Evolutionary conservation across 768 basidiomycete genomes (phyloP), one percentile per base, ranked within the genome.

Genomic region (Imleria badia): DNA sequence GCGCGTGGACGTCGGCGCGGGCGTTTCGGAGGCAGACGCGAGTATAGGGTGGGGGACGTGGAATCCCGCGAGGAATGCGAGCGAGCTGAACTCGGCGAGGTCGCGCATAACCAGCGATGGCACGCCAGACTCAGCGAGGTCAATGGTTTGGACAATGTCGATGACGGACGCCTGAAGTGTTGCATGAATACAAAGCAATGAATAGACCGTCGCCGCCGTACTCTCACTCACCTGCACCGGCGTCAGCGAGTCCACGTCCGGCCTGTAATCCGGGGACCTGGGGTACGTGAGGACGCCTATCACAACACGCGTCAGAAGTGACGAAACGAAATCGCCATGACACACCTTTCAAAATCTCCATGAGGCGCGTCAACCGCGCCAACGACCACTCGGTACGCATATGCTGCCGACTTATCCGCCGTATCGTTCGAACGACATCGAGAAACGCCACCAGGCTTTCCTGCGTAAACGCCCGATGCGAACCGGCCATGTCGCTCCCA

Each of bases 11-110:
- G 59, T 34, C 6, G 55, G 34, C 29, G 31, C 50, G 9, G 63
- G 59, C 22, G 60, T 60, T 19, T 31, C 58, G 4, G 60, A 54
- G 13, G n/a, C 46, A 30, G 55, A 29, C 15, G n/a, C 29, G 4
- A 48, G 51, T 1, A 31, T 34, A 3, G 60, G 51, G 29, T 76
- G 78, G 0, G 81, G 26, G 6, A 26, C 73, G 59, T 90, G 83
- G 61, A 91, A 90, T 0, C 87, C 84, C 3, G 88, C 87, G 2
- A 91, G 73, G 75, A 94, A 98, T 0, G 96, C 84, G n/a, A 98
- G 78, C 0, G 89, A 91, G 31, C 83, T 76, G 62, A 86, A 96
- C 69, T 94, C 89, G 0, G 95, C 84, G 6, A 98, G 75, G 68
- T 98, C 94, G 1, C 81, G 76, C 60, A 98, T 82, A 17, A 98